Evolutionary conservation across 495 filamentous ascomycete species (phyloP), one percentile per base, ranked within the genome.

Genomic region (Glonium stellatum): DNA sequence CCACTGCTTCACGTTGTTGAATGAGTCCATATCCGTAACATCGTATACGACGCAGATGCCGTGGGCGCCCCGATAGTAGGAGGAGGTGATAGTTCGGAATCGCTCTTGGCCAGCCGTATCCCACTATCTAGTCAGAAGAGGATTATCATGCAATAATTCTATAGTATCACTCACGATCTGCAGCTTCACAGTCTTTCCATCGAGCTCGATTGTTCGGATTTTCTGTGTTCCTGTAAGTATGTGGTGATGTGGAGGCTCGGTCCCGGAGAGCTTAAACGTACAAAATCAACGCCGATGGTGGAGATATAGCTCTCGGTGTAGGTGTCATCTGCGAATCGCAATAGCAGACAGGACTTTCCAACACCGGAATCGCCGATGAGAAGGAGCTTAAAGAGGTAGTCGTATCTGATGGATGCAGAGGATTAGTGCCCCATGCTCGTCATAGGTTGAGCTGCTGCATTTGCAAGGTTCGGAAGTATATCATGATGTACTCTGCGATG

Each of bases 1-100:
- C 93, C 93, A 98, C 81, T 97, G 95, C 87, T 97, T 97, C 67
- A 98, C 95, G 78, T 97, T 97, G 84, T 97, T 97, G 89, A 97
- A 98, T 46, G 89, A 95, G 77, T 97, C 95, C 95, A 97, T 97
- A 73, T 98, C 95, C 46, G 93, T 98, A 71, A 98, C 95, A 84
- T 98, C 93, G 80, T 97, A 98, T 71, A 98, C 93, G 55, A 98
- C 93, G 77, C 93, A 98, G 78, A 98, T 98, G 67, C 93, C 93
- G 75, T 98, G 95, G 67, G 93, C 93, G 65, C 87, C 93, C 72
- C 93, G 88, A 80, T 98, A 98, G 84, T 98, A 98, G 56, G 95
- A 97, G 21, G 92, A 97, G 55, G 95, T 97, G 79, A 98, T 98
- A 64, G 93, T 98, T 72, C 95, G 87, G 89, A 98, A 98, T 66